Conservation (phyloP, 768 basidiomycete species). For the Tulasnella sp. region DNA sequence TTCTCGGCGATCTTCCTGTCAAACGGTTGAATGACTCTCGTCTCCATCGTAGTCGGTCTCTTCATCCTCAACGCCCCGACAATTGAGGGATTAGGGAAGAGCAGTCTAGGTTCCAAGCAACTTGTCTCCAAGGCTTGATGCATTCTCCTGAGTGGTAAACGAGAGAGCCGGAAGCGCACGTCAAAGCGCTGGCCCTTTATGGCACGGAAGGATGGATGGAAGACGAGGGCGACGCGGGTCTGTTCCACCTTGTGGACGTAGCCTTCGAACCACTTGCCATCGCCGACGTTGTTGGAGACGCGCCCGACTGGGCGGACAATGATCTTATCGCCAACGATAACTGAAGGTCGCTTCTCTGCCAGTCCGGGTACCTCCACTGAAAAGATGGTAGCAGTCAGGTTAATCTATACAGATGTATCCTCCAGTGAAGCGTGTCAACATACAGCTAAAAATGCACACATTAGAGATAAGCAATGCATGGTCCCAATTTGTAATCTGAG, state of each 20-base stretch:
- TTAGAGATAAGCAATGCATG: too few relatives aligned
- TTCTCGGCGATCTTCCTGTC: slow-evolving; percentile 32
- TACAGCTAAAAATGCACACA: slow-evolving; percentile 24
- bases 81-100: slow-evolving; percentile 34
- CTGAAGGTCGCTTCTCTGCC: slow-evolving; percentile 47
- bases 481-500: too few relatives aligned
- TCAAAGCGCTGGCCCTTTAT: slow-evolving; percentile 35
- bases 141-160: slow-evolving; percentile 42
- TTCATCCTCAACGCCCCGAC: background rate
- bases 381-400: background rate
- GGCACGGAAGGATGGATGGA: slow-evolving; percentile 34
- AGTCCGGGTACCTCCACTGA: slow-evolving; percentile 45
- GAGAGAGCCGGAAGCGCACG: slow-evolving; percentile 46
- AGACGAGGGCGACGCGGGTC: slow-evolving; percentile 36
- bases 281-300: slow-evolving; percentile 18
- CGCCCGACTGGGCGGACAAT: slow-evolving; percentile 24
- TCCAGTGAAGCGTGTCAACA: background rate
- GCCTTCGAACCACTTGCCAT: slow-evolving; percentile 27
- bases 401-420: too few relatives aligned
- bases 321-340: slow-evolving; percentile 42
- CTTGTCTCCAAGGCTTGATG: slow-evolving; percentile 37
- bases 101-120: slow-evolving; percentile 31
- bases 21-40: slow-evolving; percentile 9
- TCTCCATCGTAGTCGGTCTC: slow-evolving; percentile 23
- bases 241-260: slow-evolving; percentile 40